Percentiles rank a stretch among this genome's conserved stretches.
Evolutionary conservation across 2,329 filamentous ascomycete genomes (phyloP).

Genomic region (Fusarium sp.): DNA sequence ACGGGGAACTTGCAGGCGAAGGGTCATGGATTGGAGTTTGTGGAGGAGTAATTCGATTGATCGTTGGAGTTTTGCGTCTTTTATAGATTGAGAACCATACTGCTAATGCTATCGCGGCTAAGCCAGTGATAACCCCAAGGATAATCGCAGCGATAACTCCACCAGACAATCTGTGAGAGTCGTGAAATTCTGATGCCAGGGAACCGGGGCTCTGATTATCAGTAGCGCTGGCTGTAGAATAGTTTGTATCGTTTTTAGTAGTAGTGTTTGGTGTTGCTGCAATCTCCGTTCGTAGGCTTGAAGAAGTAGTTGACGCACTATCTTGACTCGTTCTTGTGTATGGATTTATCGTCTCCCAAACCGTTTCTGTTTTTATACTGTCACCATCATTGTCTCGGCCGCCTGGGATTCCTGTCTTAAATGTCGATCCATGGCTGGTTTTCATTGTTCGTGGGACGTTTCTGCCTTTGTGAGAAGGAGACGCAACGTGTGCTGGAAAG

Average conservation of each 20-base stretch:
- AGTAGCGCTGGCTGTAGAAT: neutral
- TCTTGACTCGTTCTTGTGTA: slow-evolving; percentile 9
- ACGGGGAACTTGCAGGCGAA: slow-evolving; percentile 4
- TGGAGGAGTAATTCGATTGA: neutral
- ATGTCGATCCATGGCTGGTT: slow-evolving; percentile 10
- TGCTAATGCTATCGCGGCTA: neutral
- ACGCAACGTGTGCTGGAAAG: slow-evolving; percentile 15
- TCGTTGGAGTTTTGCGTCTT: slow-evolving; percentile 9
- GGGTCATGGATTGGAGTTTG: slow-evolving; percentile 1
- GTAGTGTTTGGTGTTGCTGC: slow-evolving; percentile 1
- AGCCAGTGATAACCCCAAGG: slow-evolving; percentile 25
- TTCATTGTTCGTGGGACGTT: slow-evolving; percentile 21
- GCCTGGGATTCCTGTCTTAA: slow-evolving; percentile 19
- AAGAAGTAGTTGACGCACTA: slow-evolving; percentile 9
- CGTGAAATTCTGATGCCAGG: neutral
- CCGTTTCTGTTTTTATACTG: slow-evolving; percentile 15
- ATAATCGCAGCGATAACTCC: slow-evolving; percentile 40
- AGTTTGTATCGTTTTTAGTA: slow-evolving; percentile 2
- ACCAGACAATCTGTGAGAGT: slow-evolving; percentile 12
- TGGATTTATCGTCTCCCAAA: slow-evolving; percentile 33
- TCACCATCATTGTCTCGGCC: slow-evolving; percentile 6
- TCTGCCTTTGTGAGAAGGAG: slow-evolving; percentile 11
- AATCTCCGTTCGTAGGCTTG: neutral
- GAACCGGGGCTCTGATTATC: neutral
- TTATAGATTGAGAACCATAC: slow-evolving; percentile 30